These are phyloP conservation scores for Rhododendron mucronatum DNA, from an alignment of 148 eudicot genomes.

Conservation along the genomic window DNA sequence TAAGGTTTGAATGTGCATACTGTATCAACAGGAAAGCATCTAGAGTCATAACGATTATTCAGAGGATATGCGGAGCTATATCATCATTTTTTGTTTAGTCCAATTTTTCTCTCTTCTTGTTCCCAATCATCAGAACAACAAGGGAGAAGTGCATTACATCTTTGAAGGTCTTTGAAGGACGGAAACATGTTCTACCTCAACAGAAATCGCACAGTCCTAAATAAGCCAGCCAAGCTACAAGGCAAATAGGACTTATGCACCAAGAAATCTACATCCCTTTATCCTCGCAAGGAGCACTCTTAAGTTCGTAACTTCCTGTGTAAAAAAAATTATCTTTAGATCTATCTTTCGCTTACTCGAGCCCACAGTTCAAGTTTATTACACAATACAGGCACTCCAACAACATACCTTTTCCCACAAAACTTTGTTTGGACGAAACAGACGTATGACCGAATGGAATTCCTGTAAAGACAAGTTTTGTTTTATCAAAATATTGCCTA, in stretches of 20 bases:
- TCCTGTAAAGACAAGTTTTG: conserved; percentile 68
- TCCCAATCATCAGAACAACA: not conserved
- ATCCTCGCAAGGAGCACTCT: not conserved
- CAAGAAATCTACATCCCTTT: not conserved
- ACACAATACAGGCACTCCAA: conserved; percentile 1
- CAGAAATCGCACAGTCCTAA: not conserved
- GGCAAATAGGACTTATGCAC: not conserved
- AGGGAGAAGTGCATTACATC: not conserved
- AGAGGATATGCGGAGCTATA: not conserved
- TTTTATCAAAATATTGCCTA: conserved; percentile 39
- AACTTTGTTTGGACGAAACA: conserved; percentile 74
- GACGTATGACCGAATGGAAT: conserved; percentile 66
- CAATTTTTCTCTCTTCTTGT: not conserved
- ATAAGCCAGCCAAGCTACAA: not conserved
- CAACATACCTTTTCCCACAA: conserved; percentile 85
- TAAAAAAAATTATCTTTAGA: not conserved
- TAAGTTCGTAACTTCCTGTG: not conserved
- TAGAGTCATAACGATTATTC: not conserved
- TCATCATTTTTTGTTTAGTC: not conserved
- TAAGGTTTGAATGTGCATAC: not conserved
- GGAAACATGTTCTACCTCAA: not conserved
- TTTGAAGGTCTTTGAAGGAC: not conserved
- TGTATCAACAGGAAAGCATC: not conserved
- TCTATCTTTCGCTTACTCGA: not conserved
- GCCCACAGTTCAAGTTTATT: not conserved